Evolutionary conservation across 345 rosid genomes (phyloP).

Genomic region (Ceriops decandra): DNA sequence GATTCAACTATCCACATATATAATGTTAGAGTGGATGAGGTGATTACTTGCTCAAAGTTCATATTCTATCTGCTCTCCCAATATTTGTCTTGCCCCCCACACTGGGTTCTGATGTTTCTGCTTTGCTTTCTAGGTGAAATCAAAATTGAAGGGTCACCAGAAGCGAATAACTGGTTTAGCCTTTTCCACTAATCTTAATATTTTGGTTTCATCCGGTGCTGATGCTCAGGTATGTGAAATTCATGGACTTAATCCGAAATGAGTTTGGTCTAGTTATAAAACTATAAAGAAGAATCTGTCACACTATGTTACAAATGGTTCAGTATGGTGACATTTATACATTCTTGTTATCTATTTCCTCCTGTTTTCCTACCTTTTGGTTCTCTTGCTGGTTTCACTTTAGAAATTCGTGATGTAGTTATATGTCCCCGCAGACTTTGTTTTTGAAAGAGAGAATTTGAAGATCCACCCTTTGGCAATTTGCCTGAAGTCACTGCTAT

Average conservation of each 20-base stretch:
- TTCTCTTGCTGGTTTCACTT: too few relatives aligned
- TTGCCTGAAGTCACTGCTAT: too few relatives aligned
- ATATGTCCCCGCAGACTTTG: too few relatives aligned
- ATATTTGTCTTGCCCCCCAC: neutral
- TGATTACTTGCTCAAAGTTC: constrained; percentile 20
- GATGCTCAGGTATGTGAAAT: constrained; percentile 73
- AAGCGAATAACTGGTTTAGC: constrained; percentile 81
- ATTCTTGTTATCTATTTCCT: too few relatives aligned
- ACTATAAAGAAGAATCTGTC: neutral
- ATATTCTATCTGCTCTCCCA: neutral
- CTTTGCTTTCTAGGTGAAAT: constrained; percentile 52
- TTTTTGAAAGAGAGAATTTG: too few relatives aligned
- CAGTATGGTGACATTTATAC: too few relatives aligned
- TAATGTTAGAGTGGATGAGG: constrained; percentile 84
- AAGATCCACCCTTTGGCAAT: too few relatives aligned
- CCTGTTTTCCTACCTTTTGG: too few relatives aligned
- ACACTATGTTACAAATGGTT: neutral
- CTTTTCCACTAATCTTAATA: constrained; percentile 62
- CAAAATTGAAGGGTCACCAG: constrained; percentile 86
- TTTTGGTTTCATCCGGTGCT: constrained; percentile 90
- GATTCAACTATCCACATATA: constrained; percentile 81
- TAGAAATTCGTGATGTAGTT: too few relatives aligned
- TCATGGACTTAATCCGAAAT: neutral
- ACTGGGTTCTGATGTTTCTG: constrained; percentile 1
- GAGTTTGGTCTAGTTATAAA: too few relatives aligned